Conservation (phyloP, 139 green algal species). For the Nannochloris sp. region DNA sequence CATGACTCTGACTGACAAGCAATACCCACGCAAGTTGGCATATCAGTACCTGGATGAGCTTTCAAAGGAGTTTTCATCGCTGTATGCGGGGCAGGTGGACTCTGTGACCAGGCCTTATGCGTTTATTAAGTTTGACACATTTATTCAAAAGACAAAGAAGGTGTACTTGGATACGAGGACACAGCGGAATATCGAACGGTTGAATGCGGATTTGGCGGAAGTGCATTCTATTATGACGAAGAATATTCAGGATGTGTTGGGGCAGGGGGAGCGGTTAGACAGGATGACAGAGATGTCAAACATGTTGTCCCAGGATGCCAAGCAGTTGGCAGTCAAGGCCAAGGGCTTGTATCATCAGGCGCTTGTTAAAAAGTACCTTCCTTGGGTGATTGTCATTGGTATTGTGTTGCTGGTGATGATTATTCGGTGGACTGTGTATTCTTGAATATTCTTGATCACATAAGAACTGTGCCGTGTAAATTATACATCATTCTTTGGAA, state of each 20-base stretch:
- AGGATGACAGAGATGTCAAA: constrained; percentile 77
- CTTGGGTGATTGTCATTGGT: constrained; percentile 58
- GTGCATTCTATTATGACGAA: constrained; percentile 97
- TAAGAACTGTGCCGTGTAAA: too few species aligned
- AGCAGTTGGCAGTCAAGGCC: constrained; percentile 71
- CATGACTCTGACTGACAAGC: constrained; percentile 79
- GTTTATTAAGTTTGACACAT: constrained; percentile 99
- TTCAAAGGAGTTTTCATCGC: constrained; percentile 75
- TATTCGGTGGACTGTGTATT: constrained; percentile 40
- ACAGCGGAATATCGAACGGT: constrained; percentile 91
- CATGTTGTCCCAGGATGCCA: constrained; percentile 71
- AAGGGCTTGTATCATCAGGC: constrained; percentile 85
- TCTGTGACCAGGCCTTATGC: constrained; percentile 87
- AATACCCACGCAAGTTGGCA: constrained; percentile 94
- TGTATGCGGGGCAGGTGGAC: constrained; percentile 84
- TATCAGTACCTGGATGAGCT: constrained; percentile 99
- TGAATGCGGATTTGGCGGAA: constrained; percentile 79
- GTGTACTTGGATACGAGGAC: constrained; percentile 95
- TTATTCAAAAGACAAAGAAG: constrained; percentile 99
- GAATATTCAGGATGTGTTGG: constrained; percentile 97
- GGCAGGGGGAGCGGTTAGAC: constrained; percentile 90
- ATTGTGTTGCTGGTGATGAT: constrained; percentile 68
- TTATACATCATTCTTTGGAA: too few species aligned
- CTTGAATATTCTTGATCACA: neutral
- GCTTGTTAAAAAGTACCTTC: constrained; percentile 89